Base-by-base conservation (phyloP, 2,329 filamentous ascomycete genomes). In the Microdochium trichocladiopsis region DNA sequence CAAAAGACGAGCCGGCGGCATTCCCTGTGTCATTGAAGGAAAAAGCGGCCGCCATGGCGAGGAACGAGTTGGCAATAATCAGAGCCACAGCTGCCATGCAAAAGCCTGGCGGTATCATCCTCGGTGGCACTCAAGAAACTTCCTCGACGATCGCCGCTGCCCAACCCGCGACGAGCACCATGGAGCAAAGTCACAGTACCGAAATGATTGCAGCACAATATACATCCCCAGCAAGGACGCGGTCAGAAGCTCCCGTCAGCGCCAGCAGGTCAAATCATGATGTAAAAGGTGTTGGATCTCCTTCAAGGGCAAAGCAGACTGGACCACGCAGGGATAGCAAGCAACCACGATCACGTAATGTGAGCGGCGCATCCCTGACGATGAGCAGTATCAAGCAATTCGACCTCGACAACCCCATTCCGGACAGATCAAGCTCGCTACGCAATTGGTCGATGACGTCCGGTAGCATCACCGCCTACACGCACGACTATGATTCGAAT, bases 401-500 rank as follows among this genome's bases (percentile, higher is more conserved):
- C 18, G 68, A 73, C 10, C 63, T 69, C 2, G 64, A 67, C 14
- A 72, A 69, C 47, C 59, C 66, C 21, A 60, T 70, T 5, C 68
- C 71, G 3, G 56, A 67, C 4, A 60, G 66, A 22, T 66, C 67
- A 50, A 63, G 71, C 61, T 72, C 67, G 47, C 53, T 70, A 2
- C 65, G 67, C 3, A 67, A 69, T 18, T 72, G 66, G 64, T 76
- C 74, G 4, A 60, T 71, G 10, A 71, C 72, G 2, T 75, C 73
- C 0, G 64, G 70, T 9, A 72, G 72, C 3, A 69, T 67, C 48
- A 68, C 61, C 22, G 41, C 18, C 5, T 45, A 45, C 21, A 2
- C 62, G 66, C 14, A 73, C 72, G 3, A 72, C 69, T 49, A 58
- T 64, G 23, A 70, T 69, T 51, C 72, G 14, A 72, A 70, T 47